These are phyloP conservation scores for Penicillium fimorum DNA, from an alignment of 495 filamentous ascomycete species.

Conservation along the genomic window DNA sequence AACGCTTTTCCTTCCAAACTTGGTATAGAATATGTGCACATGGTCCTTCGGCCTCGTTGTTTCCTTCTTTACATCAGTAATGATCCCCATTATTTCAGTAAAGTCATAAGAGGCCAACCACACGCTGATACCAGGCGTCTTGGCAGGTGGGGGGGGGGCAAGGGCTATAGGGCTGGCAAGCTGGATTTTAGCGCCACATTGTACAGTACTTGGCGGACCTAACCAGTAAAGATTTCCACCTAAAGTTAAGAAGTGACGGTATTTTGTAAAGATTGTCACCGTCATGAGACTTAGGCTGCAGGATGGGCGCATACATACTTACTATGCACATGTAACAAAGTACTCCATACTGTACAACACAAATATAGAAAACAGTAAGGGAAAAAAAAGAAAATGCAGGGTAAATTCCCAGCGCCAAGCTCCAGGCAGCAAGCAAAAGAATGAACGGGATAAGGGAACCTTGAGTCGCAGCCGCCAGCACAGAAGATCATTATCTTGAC, in stretches of 20 bases:
- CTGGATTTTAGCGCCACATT: conserved; percentile 6
- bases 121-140: conserved; percentile 11
- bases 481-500: conserved; percentile 3
- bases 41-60: neutral
- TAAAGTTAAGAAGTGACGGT: neutral
- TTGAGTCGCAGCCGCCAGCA: conserved; percentile 2
- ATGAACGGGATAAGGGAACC: conserved; percentile 15
- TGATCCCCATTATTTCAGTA: conserved; percentile 1
- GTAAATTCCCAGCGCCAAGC: conserved; percentile 20
- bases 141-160: conserved; percentile 28
- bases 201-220: conserved; percentile 4
- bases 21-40: neutral
- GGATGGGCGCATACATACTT: neutral
- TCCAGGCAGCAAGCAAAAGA: conserved; percentile 31
- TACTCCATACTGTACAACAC: neutral
- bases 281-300: conserved; percentile 7
- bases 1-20: neutral
- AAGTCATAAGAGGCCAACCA: conserved; percentile 21
- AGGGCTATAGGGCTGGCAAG: conserved; percentile 24
- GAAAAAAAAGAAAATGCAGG: neutral
- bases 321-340: neutral
- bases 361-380: conserved; percentile 1
- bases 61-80: too few species aligned
- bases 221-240: conserved; percentile 5
- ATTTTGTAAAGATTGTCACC: conserved; percentile 4